phyloP scores from a whole-genome alignment of 179 eudicot genomes.

The Patellifolia procumbens region DNA sequence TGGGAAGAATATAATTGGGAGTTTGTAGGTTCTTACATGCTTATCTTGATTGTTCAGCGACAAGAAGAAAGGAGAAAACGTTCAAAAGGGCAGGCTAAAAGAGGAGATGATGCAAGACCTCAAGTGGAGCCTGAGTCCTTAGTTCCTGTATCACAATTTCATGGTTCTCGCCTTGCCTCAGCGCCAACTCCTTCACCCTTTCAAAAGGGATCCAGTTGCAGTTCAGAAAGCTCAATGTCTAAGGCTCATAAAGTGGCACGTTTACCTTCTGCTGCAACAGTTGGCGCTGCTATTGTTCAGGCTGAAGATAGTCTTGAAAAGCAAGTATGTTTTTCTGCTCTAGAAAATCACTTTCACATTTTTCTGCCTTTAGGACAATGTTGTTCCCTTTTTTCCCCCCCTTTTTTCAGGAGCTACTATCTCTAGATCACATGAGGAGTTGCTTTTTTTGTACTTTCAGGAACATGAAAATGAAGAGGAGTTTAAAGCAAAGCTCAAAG shows the following conservation, averaged over 20 bases:
- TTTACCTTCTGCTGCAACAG: constrained; percentile 57
- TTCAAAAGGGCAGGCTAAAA: constrained; percentile 64
- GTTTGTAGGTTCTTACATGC: constrained; percentile 1
- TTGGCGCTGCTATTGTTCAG: constrained; percentile 94
- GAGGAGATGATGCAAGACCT: constrained; percentile 91
- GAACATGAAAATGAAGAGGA: constrained; percentile 77
- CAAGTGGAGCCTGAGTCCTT: constrained; percentile 60
- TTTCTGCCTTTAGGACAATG: constrained; percentile 6
- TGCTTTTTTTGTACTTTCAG: constrained; percentile 42
- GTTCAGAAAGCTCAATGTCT: constrained; percentile 25
- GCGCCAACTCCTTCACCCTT: constrained; percentile 81
- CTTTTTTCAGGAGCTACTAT: neutral
- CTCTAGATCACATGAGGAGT: neutral
- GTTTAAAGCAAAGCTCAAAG: constrained; percentile 77
- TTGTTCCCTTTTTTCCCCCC: constrained; percentile 10
- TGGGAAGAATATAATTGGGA: neutral
- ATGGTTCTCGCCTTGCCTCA: constrained; percentile 96
- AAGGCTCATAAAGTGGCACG: constrained; percentile 63
- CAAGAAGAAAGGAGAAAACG: constrained; percentile 79
- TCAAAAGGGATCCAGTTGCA: constrained; percentile 37
- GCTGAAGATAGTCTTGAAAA: constrained; percentile 72
- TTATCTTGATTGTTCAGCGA: constrained; percentile 49
- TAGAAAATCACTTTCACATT: constrained; percentile 25
- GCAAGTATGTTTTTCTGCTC: constrained; percentile 59
- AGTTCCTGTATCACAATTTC: constrained; percentile 81